phyloP scores from a whole-genome alignment of 2,329 filamentous ascomycete species.

The Cordyceps fumosorosea region DNA sequence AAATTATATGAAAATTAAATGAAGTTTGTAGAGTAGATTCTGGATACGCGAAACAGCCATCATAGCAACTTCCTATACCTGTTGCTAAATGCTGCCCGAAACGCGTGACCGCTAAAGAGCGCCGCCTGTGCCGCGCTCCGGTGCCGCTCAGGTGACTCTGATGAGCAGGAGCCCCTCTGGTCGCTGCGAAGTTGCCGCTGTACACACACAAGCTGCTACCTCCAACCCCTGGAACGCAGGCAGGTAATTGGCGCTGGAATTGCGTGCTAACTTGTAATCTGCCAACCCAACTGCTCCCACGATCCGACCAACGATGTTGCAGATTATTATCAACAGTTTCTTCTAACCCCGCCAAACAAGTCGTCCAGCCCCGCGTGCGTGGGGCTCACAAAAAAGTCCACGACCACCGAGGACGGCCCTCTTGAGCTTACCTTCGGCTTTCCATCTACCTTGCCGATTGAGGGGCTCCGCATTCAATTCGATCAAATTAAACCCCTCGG shows the following conservation, averaged over 20 bases:
- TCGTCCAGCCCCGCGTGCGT: constrained; percentile 5
- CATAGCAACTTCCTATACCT: background rate
- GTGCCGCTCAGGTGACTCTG: constrained; percentile 12
- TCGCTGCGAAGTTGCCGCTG: background rate
- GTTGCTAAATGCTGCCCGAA: background rate
- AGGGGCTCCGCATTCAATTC: constrained; percentile 10
- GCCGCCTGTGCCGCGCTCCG: background rate
- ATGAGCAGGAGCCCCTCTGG: background rate
- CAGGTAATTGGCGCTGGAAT: background rate
- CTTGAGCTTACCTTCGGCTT: constrained; percentile 15
- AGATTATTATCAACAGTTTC: background rate
- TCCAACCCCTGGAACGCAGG: background rate
- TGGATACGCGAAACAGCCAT: background rate
- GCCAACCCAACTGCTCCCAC: background rate
- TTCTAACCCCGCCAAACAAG: background rate
- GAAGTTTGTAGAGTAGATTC: background rate
- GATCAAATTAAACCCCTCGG: background rate
- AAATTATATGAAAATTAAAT: no score
- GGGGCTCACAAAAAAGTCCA: background rate
- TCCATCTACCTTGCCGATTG: background rate
- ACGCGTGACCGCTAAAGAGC: constrained; percentile 9
- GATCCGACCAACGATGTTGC: background rate
- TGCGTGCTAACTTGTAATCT: no score
- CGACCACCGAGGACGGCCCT: background rate
- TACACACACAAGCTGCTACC: background rate